A percentile compares a stretch with the other conserved stretches of the same genome.
Evolutionary conservation across 2,329 filamentous ascomycete species (phyloP).

Genomic region (Ceratocystis huliohia): DNA sequence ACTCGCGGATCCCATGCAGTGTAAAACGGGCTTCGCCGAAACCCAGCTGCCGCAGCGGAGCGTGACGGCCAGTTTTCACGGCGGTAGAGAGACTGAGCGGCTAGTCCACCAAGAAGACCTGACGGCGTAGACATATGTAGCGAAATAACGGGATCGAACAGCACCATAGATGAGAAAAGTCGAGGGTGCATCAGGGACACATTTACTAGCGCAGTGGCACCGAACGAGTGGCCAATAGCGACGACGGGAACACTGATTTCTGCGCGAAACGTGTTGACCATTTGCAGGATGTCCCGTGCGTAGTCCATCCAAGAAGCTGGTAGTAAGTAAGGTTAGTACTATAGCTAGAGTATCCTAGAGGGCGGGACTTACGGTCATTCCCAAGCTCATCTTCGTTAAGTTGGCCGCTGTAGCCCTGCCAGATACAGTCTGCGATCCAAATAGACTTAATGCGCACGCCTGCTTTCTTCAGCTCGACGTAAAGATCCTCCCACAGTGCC

Average conservation of each 20-base stretch:
- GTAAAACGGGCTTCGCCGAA: slow-evolving; percentile 59
- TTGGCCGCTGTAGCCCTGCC: slow-evolving; percentile 67
- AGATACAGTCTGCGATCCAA: slow-evolving; percentile 81
- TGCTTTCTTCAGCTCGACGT: slow-evolving; percentile 39
- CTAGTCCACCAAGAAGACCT: slow-evolving; percentile 28
- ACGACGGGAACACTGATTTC: slow-evolving; percentile 60
- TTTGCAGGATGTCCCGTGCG: slow-evolving; percentile 67
- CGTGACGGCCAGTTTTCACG: slow-evolving; percentile 75
- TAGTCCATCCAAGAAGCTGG: slow-evolving; percentile 77
- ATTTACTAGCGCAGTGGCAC: slow-evolving; percentile 59
- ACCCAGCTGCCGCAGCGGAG: slow-evolving; percentile 51
- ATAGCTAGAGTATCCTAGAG: background rate
- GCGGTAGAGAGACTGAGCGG: slow-evolving; percentile 53
- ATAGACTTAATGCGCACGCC: slow-evolving; percentile 65
- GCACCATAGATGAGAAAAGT: slow-evolving; percentile 58
- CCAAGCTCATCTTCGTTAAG: slow-evolving; percentile 66
- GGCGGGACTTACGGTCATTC: slow-evolving; percentile 57
- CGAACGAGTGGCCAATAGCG: slow-evolving; percentile 82
- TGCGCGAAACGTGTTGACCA: slow-evolving; percentile 68
- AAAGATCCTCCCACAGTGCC: slow-evolving; percentile 75
- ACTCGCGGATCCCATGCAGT: slow-evolving; percentile 65
- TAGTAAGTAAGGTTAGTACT: background rate
- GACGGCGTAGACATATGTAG: slow-evolving; percentile 27
- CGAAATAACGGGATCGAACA: slow-evolving; percentile 75
- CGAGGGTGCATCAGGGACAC: slow-evolving; percentile 68